Evolutionary conservation across 2,329 filamentous ascomycete genomes (phyloP), one percentile per base, ranked within the genome.

Genomic region (Fusarium torreyae): DNA sequence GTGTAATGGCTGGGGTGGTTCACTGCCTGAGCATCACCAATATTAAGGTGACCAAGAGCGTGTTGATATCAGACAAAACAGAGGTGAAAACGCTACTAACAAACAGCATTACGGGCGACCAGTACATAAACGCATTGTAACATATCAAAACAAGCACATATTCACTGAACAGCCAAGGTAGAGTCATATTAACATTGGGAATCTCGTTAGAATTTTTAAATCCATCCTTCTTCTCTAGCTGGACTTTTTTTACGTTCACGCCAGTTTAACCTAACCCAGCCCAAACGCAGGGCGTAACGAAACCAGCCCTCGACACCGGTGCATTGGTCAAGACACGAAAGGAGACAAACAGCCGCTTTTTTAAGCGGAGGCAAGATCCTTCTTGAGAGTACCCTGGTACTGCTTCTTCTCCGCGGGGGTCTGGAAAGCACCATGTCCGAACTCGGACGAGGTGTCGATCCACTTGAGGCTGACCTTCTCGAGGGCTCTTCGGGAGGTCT

Each of bases 401-500:
- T 94, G 91, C 87, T 92, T 93, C 94, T 99, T 99, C 92, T 99
- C 96, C 81, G 93, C 92, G 75, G 92, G 88, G 73, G 96, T 99
- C 89, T 99, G 96, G 94, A 97, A 99, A 80, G 94, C 95, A 91
- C 96, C 96, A 88, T 99, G 96, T 86, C 96, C 96, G 85, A 99
- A 99, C 90, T 99, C 97, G 87, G 94, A 98, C 70, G 94, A 98
- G 79, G 96, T 99, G 81, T 99, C 96, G 92, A 99, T 99, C 96
- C 96, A 99, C 88, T 99, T 99, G 88, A 99, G 93, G 81, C 95
- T 93, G 84, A 98, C 93, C 93, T 99, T 98, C 92, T 99, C 96
- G 81, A 97, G 89, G 59, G 96, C 93, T 84, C 92, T 94, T 83
- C 96, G 90, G 81, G 92, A 97, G 78, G 94, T 98, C 90, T 99